Evolutionary conservation across 345 rosid genomes (phyloP).

Genomic region (Bruguiera parviflora): DNA sequence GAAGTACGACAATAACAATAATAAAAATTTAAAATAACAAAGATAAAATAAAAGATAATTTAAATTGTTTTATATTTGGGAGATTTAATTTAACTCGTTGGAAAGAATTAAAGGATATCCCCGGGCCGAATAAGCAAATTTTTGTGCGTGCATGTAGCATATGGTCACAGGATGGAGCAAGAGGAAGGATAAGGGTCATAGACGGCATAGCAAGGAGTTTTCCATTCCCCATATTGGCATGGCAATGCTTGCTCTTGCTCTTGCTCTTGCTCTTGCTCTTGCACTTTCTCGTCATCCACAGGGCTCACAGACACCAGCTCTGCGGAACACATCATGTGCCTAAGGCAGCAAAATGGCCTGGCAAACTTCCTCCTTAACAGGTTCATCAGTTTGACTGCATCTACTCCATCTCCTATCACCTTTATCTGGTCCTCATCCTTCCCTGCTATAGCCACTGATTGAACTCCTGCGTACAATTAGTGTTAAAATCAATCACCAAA

Average conservation of each 20-base stretch:
- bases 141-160: background rate
- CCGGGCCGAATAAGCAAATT: too few species aligned
- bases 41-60: too few species aligned
- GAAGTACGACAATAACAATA: too few species aligned
- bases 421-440: slow-evolving; percentile 15
- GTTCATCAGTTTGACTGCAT: background rate
- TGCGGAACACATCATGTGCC: background rate
- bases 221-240: background rate
- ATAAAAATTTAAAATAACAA: too few species aligned
- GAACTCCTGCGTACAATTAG: slow-evolving; percentile 9
- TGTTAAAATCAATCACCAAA: too few species aligned
- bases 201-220: background rate
- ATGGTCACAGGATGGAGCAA: background rate
- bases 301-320: slow-evolving; percentile 11
- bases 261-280: slow-evolving; percentile 1
- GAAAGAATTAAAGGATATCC: too few species aligned
- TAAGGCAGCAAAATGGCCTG: background rate
- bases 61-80: too few species aligned
- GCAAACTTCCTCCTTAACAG: slow-evolving; percentile 8
- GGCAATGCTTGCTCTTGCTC: too few species aligned
- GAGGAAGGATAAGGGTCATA: background rate
- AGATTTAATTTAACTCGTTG: too few species aligned
- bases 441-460: background rate
- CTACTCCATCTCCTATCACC: slow-evolving; percentile 12
- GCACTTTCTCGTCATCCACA: background rate